phyloP scores from a whole-genome alignment of 768 basidiomycete species.

The Cantharellus cinnabarinus region DNA sequence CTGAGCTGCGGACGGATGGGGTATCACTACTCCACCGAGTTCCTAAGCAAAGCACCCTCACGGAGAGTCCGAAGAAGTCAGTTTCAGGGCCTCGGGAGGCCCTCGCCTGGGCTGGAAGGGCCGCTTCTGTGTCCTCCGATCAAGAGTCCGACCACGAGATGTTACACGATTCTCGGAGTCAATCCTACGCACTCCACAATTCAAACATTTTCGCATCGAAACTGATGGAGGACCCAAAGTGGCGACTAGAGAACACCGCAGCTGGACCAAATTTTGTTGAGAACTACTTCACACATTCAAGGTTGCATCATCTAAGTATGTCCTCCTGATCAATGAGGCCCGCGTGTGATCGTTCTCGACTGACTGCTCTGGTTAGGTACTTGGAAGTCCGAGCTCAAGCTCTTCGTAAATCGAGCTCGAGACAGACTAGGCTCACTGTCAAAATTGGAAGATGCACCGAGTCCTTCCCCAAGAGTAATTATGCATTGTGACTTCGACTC shows the following conservation, averaged over 20 bases:
- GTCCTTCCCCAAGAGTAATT: constrained; percentile 24
- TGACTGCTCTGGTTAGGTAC: constrained; percentile 19
- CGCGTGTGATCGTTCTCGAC: neutral
- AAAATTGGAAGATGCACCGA: too few relatives aligned
- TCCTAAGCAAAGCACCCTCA: neutral
- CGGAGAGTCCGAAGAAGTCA: neutral
- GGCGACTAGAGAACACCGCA: constrained; percentile 78
- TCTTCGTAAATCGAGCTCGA: constrained; percentile 61
- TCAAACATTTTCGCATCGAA: constrained; percentile 59
- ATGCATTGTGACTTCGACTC: constrained; percentile 95
- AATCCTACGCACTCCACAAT: constrained; percentile 43
- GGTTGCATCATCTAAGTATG: constrained; percentile 62
- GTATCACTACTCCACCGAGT: neutral
- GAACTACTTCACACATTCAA: constrained; percentile 57
- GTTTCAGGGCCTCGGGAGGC: neutral
- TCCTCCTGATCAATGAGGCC: neutral
- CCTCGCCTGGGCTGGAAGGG: neutral
- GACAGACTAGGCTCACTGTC: constrained; percentile 33
- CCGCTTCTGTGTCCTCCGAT: neutral
- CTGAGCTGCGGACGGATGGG: neutral
- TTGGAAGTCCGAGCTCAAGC: constrained; percentile 80
- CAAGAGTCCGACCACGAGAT: neutral
- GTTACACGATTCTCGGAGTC: constrained; percentile 9
- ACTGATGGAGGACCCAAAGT: constrained; percentile 64
- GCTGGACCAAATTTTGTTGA: constrained; percentile 70